These are phyloP conservation scores for Penicillium paxilli DNA, from an alignment of 495 filamentous ascomycete genomes.

Conservation along the genomic window DNA sequence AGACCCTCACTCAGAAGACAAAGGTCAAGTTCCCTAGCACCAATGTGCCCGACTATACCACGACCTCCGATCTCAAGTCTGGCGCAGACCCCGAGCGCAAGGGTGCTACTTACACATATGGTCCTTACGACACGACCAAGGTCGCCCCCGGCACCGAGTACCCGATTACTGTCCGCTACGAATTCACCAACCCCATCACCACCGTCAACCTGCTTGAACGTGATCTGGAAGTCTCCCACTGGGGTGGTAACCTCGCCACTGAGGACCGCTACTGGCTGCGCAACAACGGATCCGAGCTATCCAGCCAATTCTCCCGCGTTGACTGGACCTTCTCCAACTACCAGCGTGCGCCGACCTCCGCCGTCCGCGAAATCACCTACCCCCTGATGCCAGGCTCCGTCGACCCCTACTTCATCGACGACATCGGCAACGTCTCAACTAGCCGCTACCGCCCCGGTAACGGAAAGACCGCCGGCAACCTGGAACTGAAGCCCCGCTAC, in stretches of 20 bases:
- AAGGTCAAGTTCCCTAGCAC: slow-evolving; percentile 84
- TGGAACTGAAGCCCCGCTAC: slow-evolving; percentile 90
- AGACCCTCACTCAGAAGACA: slow-evolving; percentile 89
- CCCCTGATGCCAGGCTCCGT: slow-evolving; percentile 74
- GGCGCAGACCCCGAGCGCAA: slow-evolving; percentile 78
- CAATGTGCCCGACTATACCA: slow-evolving; percentile 83
- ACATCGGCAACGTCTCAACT: slow-evolving; percentile 96
- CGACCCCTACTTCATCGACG: slow-evolving; percentile 92
- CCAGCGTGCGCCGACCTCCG: slow-evolving; percentile 71
- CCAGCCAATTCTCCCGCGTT: slow-evolving; percentile 82
- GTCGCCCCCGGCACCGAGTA: slow-evolving; percentile 68
- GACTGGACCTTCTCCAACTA: slow-evolving; percentile 72
- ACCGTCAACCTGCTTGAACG: slow-evolving; percentile 76
- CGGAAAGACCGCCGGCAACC: slow-evolving; percentile 65
- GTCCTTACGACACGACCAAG: slow-evolving; percentile 75
- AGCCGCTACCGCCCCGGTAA: slow-evolving; percentile 80
- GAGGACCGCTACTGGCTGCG: slow-evolving; percentile 91
- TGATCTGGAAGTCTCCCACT: slow-evolving; percentile 93
- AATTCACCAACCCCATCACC: slow-evolving; percentile 89
- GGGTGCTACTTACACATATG: slow-evolving; percentile 86
- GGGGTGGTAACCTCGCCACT: slow-evolving; percentile 93
- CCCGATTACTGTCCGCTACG: slow-evolving; percentile 79
- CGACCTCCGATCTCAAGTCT: slow-evolving; percentile 59
- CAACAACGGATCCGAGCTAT: slow-evolving; percentile 82
- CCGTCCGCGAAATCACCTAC: slow-evolving; percentile 79